A percentile compares a stretch with the other conserved stretches of the same genome.
Conservation (phyloP, 805 yeast species). For the Saccharomyces jurei region DNA sequence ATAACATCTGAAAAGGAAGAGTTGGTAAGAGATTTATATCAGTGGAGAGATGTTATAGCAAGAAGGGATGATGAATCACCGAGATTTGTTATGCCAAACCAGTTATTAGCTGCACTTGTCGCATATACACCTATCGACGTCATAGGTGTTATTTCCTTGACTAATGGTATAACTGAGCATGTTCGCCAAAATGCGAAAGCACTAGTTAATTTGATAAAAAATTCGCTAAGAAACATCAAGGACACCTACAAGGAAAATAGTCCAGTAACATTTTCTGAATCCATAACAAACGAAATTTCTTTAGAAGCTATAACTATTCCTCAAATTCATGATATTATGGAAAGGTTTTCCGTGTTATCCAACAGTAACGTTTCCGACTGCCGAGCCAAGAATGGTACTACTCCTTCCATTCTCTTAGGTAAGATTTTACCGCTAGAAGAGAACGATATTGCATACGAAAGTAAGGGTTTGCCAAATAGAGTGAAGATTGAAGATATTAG, state of each 20-base stretch:
- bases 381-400: not conserved
- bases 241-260: not conserved
- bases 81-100: slow-evolving; percentile 77
- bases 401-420: slow-evolving; percentile 9
- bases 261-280: not conserved
- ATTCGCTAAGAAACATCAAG: slow-evolving; percentile 26
- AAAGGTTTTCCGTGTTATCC: not conserved
- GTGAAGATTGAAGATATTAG: slow-evolving; percentile 8
- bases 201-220: slow-evolving; percentile 50
- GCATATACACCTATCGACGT: slow-evolving; percentile 50
- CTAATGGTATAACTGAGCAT: slow-evolving; percentile 41
- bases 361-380: not conserved
- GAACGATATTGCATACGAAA: slow-evolving; percentile 5
- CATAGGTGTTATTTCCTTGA: slow-evolving; percentile 43
- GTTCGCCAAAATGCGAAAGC: slow-evolving; percentile 52
- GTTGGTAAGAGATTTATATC: slow-evolving; percentile 51
- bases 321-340: slow-evolving; percentile 7
- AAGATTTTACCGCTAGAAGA: slow-evolving; percentile 3
- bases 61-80: slow-evolving; percentile 76
- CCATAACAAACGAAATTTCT: not conserved
- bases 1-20: slow-evolving; percentile 47
- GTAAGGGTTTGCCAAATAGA: slow-evolving; percentile 1
- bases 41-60: slow-evolving; percentile 81
- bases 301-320: slow-evolving; percentile 8
- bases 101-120: slow-evolving; percentile 55